phyloP scores from a whole-genome alignment of 1,284 basidiomycete genomes.

The Volvariella volvacea region DNA sequence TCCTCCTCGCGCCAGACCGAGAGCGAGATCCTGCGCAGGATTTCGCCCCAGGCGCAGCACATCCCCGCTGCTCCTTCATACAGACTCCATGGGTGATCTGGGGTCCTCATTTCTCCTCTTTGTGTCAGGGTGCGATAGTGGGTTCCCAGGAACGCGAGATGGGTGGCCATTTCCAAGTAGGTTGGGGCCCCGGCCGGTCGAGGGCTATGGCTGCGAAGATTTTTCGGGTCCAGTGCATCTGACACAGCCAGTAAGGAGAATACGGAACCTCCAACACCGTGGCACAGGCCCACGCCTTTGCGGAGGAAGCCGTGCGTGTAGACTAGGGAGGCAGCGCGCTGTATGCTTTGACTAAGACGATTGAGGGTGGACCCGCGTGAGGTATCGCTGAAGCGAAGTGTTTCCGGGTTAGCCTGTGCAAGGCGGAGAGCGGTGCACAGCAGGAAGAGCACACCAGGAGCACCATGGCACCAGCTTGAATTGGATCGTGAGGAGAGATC shows the following conservation, averaged over 20 bases:
- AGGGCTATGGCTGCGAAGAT: slow-evolving; percentile 2
- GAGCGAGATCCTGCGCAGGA: slow-evolving; percentile 25
- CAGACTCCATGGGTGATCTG: slow-evolving; percentile 46
- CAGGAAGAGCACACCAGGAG: slow-evolving; percentile 41
- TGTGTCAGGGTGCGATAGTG: slow-evolving; percentile 24
- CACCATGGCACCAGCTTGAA: slow-evolving; percentile 52
- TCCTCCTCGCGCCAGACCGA: slow-evolving; percentile 8
- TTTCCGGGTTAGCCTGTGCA: slow-evolving; percentile 5
- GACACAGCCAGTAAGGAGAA: slow-evolving; percentile 44
- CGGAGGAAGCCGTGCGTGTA: slow-evolving; percentile 42
- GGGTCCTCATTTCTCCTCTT: slow-evolving; percentile 34
- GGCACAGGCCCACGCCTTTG: slow-evolving; percentile 52
- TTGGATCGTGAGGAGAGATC: neutral
- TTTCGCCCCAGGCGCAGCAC: slow-evolving; percentile 48
- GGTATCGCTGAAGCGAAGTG: too few relatives aligned
- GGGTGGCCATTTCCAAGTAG: slow-evolving; percentile 33
- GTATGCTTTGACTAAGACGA: slow-evolving; percentile 2
- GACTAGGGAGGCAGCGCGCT: slow-evolving; percentile 33
- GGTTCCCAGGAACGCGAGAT: slow-evolving; percentile 39
- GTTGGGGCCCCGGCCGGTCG: slow-evolving; percentile 12
- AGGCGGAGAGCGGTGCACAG: slow-evolving; percentile 33
- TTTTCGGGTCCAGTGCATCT: slow-evolving; percentile 22
- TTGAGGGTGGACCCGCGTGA: neutral
- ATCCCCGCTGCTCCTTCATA: slow-evolving; percentile 50
- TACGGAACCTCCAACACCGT: slow-evolving; percentile 46